phyloP scores from a whole-genome alignment of 2,329 filamentous ascomycete species.

The Diaporthe citrichinensis region DNA sequence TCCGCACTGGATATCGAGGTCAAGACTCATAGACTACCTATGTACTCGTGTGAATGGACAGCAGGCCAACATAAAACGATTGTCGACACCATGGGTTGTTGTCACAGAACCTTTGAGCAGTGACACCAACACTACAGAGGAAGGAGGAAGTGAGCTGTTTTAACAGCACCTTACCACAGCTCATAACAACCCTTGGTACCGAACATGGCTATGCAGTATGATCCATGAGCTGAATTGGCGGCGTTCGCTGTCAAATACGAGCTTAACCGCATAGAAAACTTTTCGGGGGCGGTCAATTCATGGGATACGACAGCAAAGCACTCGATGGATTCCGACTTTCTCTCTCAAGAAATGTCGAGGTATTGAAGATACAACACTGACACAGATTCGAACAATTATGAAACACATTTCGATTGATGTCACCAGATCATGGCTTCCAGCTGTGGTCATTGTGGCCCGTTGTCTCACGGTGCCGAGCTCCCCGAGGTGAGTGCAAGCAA shows the following conservation, averaged over 20 bases:
- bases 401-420: neutral
- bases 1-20: neutral
- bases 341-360: neutral
- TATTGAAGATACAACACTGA: neutral
- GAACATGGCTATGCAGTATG: too few species aligned
- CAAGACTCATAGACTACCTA: neutral
- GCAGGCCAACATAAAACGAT: neutral
- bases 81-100: neutral
- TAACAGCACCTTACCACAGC: too few species aligned
- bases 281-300: neutral
- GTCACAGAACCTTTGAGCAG: neutral
- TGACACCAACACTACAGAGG: neutral
- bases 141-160: too few species aligned
- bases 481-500: neutral
- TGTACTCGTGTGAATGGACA: neutral
- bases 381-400: neutral
- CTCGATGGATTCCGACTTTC: too few species aligned
- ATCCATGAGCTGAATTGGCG: neutral
- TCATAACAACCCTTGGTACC: neutral
- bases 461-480: neutral
- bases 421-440: neutral
- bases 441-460: neutral
- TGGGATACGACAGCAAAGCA: neutral
- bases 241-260: neutral
- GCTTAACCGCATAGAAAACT: neutral